Base-by-base conservation (phyloP, 495 filamentous ascomycete genomes). In the Margaritispora aquatica region DNA sequence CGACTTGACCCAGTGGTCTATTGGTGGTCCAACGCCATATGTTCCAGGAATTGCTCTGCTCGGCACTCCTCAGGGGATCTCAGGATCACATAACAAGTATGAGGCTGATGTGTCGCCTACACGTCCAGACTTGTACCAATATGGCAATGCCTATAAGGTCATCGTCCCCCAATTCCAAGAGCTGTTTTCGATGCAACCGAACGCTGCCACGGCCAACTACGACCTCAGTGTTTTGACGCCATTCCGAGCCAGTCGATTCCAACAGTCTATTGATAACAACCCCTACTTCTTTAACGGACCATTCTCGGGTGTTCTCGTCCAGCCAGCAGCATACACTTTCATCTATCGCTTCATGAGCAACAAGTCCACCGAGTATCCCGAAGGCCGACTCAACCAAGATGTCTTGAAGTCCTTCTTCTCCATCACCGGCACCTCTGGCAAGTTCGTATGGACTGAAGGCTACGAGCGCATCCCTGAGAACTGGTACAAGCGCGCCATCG, bases 211-310 rank as follows among this genome's bases (percentile, higher is more conserved):
- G 1, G 58, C 58, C n/a, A 60, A 60, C 36, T 60, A 54, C 51
- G 36, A 60, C 51, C 15, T 59, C 27, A 44, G 41, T 34, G 47
- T 48, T 13, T 27, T 55, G 54, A 27, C 73, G 72, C 66, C 68
- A 60, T 68, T 69, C 1, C 68, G 70, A 11, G 69, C 60, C 13
- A 58, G 61, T 4, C 74, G 73, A 15, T 76, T 75, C 55, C 60
- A 79, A 10, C 60, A 79, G 52, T 77, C 72, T n/a, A 73, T 77
- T 31, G 57, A 65, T 41, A 78, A 68, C 19, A 81, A 80, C 55
- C 79, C 79, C 0, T 70, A 78, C 49, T 80, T 79, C 68, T 82
- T 76, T 58, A 77, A 75, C 48, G 75, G 73, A 15, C 79, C 78
- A 1, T 73, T 80, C 49, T 69, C 73, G 1, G 78, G 78, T 9